phyloP scores from a whole-genome alignment of 495 filamentous ascomycete genomes.

The Trichoderma gamsii region DNA sequence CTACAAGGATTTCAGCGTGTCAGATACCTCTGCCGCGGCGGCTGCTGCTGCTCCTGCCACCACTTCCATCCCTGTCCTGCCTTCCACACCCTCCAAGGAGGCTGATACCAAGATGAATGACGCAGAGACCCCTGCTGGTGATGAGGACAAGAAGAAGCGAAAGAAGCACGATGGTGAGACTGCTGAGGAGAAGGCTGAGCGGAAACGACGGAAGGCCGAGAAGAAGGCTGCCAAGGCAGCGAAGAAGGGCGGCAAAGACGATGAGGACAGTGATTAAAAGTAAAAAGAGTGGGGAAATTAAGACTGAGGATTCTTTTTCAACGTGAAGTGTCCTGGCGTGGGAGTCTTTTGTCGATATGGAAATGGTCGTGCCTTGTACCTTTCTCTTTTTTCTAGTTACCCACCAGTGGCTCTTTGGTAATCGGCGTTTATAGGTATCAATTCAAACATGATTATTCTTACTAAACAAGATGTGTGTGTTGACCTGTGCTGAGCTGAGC shows the following conservation, averaged over 20 bases:
- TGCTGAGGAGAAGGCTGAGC: constrained; percentile 65
- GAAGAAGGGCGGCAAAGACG: constrained; percentile 54
- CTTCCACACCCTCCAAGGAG: constrained; percentile 26
- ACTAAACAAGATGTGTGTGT: neutral
- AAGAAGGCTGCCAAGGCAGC: constrained; percentile 65
- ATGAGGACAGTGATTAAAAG: constrained; percentile 45
- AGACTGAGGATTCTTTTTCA: constrained; percentile 5
- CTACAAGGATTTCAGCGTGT: constrained; percentile 77
- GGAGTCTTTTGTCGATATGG: constrained; percentile 12
- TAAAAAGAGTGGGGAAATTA: neutral
- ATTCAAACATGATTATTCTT: neutral
- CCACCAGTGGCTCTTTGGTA: neutral
- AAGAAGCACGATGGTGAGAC: constrained; percentile 81
- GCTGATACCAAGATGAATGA: constrained; percentile 15
- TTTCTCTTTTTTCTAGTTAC: constrained; percentile 14
- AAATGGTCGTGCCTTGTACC: constrained; percentile 1
- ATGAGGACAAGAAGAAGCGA: constrained; percentile 60
- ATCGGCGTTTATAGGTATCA: constrained; percentile 15
- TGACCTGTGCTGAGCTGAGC: no score
- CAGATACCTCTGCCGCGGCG: constrained; percentile 29
- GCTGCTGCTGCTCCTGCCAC: constrained; percentile 24
- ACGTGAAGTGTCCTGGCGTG: constrained; percentile 1
- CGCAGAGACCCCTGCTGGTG: constrained; percentile 19
- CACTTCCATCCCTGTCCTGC: constrained; percentile 20
- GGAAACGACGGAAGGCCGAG: constrained; percentile 66